phyloP scores from a whole-genome alignment of 2,329 filamentous ascomycete genomes.

The Colletotrichum tropicicola region DNA sequence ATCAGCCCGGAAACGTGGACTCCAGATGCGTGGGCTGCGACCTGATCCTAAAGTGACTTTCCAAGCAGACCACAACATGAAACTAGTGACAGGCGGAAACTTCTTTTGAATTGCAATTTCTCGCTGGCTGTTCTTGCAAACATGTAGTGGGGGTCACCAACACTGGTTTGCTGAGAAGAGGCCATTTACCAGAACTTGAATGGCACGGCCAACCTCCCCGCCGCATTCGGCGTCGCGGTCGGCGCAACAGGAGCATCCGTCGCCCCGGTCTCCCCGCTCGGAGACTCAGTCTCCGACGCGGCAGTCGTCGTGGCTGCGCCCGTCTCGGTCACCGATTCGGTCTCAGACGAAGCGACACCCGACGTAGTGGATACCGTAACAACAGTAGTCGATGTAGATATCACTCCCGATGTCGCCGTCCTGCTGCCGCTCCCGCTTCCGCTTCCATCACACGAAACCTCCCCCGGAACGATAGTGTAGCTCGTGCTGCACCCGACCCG shows the following conservation, averaged over 20 bases:
- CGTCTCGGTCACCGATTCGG: neutral
- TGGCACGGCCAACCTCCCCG: slow-evolving; percentile 4
- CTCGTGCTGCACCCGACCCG: slow-evolving; percentile 38
- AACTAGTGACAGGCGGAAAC: no score
- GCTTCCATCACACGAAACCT: slow-evolving; percentile 13
- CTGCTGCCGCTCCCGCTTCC: neutral
- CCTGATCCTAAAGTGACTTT: no score
- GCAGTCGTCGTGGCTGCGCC: neutral
- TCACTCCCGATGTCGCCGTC: neutral
- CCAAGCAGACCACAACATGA: no score
- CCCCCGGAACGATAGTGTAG: slow-evolving; percentile 28
- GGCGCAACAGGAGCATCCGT: neutral
- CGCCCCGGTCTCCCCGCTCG: no score
- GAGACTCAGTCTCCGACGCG: neutral
- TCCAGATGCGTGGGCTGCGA: slow-evolving; percentile 21
- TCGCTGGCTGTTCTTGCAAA: no score
- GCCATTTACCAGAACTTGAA: slow-evolving; percentile 21
- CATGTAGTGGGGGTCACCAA: no score
- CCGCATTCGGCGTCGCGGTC: slow-evolving; percentile 16
- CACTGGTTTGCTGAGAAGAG: no score
- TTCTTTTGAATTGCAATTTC: no score
- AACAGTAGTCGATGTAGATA: neutral
- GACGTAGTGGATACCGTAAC: neutral
- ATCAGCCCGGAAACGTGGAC: slow-evolving; percentile 29
- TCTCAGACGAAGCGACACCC: neutral